phyloP scores from a whole-genome alignment of 176 grass and related monocot genomes.

The Eremochloa ophiuroides region DNA sequence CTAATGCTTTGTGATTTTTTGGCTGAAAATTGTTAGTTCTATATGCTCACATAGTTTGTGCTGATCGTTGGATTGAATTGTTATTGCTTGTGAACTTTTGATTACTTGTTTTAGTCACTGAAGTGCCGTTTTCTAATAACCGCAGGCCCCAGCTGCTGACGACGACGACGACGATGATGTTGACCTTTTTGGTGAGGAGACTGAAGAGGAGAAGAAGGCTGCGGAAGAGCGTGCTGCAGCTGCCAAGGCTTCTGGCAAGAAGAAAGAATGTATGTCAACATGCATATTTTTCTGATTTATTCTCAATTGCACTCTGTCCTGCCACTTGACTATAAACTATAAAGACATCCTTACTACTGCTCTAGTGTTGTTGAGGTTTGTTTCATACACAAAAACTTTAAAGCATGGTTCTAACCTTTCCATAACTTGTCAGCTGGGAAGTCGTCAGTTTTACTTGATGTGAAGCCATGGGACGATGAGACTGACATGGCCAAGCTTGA shows the following conservation, averaged over 20 bases:
- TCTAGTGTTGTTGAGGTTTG: not conserved
- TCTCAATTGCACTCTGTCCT: not conserved
- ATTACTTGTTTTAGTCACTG: not conserved
- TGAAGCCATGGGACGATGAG: slow-evolving; percentile 90
- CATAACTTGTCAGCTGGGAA: slow-evolving; percentile 52
- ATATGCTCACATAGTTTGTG: not conserved
- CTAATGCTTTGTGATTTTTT: too few relatives aligned
- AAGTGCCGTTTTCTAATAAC: not conserved
- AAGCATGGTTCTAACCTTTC: not conserved
- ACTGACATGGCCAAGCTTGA: slow-evolving; percentile 98
- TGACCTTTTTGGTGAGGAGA: slow-evolving; percentile 90
- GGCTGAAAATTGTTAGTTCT: not conserved
- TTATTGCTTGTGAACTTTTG: slow-evolving; percentile 9
- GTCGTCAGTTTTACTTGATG: slow-evolving; percentile 87
- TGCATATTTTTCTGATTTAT: not conserved
- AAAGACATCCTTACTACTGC: not conserved
- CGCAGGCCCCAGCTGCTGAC: slow-evolving; percentile 55
- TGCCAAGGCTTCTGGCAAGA: slow-evolving; percentile 74
- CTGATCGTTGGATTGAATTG: not conserved
- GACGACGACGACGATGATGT: slow-evolving; percentile 63
- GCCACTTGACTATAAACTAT: not conserved
- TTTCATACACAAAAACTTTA: not conserved
- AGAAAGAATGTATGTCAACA: slow-evolving; percentile 73
- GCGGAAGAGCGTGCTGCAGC: slow-evolving; percentile 61
- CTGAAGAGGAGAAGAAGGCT: slow-evolving; percentile 88